These are phyloP conservation scores for Tolypocladium inflatum DNA, from an alignment of 2,329 filamentous ascomycete species.

Conservation along the genomic window DNA sequence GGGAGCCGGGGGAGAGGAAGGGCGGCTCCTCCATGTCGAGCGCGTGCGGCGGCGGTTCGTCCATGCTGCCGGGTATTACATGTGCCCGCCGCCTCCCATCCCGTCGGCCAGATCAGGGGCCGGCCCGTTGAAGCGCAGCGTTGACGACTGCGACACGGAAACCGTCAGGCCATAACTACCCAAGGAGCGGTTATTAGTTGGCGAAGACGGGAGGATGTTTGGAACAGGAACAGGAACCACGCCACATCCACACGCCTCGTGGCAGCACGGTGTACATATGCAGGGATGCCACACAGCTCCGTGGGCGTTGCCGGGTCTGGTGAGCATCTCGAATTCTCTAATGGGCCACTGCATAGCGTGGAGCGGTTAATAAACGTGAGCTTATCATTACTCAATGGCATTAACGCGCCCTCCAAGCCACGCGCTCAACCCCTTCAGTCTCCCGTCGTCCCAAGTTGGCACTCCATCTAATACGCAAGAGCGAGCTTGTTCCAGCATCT, in stretches of 20 bases:
- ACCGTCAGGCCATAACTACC: no score
- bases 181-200: no score
- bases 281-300: no score
- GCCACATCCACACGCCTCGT: no score
- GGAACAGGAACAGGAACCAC: no score
- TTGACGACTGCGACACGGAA: background rate
- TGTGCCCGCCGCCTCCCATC: background rate
- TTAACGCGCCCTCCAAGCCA: no score
- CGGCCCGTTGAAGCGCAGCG: background rate
- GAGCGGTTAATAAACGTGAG: background rate
- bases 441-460: background rate
- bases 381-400: background rate
- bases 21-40: background rate
- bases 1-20: background rate
- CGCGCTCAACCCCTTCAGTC: no score
- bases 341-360: no score
- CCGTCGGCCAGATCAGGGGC: background rate
- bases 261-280: no score
- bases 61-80: background rate
- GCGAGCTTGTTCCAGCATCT: background rate
- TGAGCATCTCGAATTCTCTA: no score
- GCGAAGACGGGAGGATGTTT: no score
- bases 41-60: constrained; percentile 11
- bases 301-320: no score
- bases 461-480: background rate